These are phyloP conservation scores for Coniochaeta ligniaria DNA, from an alignment of 2,329 filamentous ascomycete genomes.

Conservation along the genomic window DNA sequence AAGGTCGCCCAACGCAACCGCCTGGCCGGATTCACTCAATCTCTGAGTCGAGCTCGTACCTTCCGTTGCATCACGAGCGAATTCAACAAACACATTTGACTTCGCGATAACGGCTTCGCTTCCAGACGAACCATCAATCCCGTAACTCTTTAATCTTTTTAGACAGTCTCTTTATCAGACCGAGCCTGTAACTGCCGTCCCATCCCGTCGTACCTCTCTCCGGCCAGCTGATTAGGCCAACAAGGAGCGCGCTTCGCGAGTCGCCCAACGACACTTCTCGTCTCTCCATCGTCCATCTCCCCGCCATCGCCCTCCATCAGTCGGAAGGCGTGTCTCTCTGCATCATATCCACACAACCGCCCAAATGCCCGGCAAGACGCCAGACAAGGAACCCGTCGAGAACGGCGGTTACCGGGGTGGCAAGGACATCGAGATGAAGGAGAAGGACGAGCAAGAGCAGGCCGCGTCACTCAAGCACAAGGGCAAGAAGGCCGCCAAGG, in stretches of 20 bases:
- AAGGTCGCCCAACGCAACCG: not conserved
- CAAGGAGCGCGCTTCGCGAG: slow-evolving; percentile 15
- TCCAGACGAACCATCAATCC: not conserved
- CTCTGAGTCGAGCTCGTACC: slow-evolving; percentile 10
- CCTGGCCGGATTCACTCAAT: slow-evolving; percentile 5
- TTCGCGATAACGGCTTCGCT: not conserved
- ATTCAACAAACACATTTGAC: not conserved
- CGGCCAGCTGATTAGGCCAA: slow-evolving; percentile 6
- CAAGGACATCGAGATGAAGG: slow-evolving; percentile 65
- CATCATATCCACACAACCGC: slow-evolving; percentile 6
- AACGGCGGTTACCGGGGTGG: slow-evolving; percentile 57
- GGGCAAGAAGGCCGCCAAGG: slow-evolving; percentile 55
- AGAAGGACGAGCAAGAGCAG: slow-evolving; percentile 49
- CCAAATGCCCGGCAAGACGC: slow-evolving; percentile 66
- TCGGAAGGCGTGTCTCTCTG: slow-evolving; percentile 1
- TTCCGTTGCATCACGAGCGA: slow-evolving; percentile 1
- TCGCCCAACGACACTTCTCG: slow-evolving; percentile 1
- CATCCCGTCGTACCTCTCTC: not conserved
- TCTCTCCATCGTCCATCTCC: slow-evolving; percentile 3
- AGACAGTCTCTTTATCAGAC: not conserved
- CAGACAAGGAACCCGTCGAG: slow-evolving; percentile 62
- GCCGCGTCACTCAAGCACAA: slow-evolving; percentile 50
- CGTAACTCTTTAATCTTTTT: not conserved
- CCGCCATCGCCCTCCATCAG: slow-evolving; percentile 7
- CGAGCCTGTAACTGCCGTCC: not conserved